Evolutionary conservation across 2,329 filamentous ascomycete genomes (phyloP).

Genomic region (Onygenales sp.): DNA sequence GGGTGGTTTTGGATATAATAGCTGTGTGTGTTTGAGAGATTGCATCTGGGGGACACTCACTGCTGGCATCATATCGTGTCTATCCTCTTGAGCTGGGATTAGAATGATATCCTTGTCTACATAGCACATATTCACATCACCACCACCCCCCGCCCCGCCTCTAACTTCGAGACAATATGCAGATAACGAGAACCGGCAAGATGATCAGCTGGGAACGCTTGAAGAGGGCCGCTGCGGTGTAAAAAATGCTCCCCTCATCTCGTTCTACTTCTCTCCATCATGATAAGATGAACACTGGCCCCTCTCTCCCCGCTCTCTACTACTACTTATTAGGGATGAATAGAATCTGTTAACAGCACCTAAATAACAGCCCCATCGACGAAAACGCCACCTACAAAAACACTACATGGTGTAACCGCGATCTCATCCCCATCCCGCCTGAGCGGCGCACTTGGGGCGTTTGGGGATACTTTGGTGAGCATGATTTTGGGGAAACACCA

Average conservation of each 20-base stretch:
- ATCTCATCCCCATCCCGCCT: conserved; percentile 20
- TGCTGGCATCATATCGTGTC: too few relatives aligned
- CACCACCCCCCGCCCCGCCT: too few relatives aligned
- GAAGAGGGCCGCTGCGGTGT: not conserved
- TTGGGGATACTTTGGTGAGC: conserved; percentile 17
- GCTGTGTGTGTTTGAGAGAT: too few relatives aligned
- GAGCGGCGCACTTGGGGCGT: conserved; percentile 19
- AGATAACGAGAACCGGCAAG: not conserved
- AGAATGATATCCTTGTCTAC: too few relatives aligned
- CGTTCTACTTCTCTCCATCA: not conserved
- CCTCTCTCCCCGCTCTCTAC: not conserved
- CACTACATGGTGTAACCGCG: conserved; percentile 20
- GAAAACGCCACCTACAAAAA: conserved; percentile 15
- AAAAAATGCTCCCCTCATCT: not conserved
- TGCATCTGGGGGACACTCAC: too few relatives aligned
- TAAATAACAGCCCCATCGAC: conserved; percentile 12
- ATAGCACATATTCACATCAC: too few relatives aligned
- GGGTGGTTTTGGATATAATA: too few relatives aligned
- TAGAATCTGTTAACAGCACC: too few relatives aligned
- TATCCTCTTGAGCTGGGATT: too few relatives aligned
- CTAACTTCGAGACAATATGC: not conserved
- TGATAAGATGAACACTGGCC: too few relatives aligned
- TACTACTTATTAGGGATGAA: not conserved
- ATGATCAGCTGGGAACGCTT: not conserved
- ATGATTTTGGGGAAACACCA: not conserved